A percentile compares a stretch with the other conserved stretches of the same genome.
Evolutionary conservation across 495 filamentous ascomycete species (phyloP).

Genomic region (Xylaria sp.): DNA sequence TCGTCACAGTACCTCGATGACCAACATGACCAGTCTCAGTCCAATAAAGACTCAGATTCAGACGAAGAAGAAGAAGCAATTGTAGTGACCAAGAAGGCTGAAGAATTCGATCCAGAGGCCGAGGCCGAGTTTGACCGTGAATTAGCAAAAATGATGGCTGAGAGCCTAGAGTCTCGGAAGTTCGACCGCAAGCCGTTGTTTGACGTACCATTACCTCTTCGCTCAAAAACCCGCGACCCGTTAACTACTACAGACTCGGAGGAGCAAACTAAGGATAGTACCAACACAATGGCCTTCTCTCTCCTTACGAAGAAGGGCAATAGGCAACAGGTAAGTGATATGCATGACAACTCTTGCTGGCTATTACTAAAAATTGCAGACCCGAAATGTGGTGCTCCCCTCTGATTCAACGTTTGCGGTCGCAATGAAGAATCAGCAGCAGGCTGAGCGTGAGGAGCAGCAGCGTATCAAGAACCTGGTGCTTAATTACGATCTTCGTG

Average conservation of each 20-base stretch:
- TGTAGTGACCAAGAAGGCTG: conserved; percentile 85
- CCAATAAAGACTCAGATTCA: conserved; percentile 62
- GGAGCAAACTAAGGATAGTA: conserved; percentile 52
- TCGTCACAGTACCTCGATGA: conserved; percentile 50
- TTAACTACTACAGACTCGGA: conserved; percentile 54
- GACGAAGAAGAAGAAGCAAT: conserved; percentile 90
- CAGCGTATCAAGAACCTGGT: conserved; percentile 98
- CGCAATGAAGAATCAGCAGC: conserved; percentile 93
- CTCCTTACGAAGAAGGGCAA: conserved; percentile 96
- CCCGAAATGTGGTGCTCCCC: conserved; percentile 90
- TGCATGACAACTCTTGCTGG: not conserved
- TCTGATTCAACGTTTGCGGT: conserved; percentile 94
- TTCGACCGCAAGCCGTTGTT: conserved; percentile 94
- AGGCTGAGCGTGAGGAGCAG: conserved; percentile 94
- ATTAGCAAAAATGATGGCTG: conserved; percentile 98
- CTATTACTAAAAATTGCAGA: conserved; percentile 60
- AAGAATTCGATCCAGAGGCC: conserved; percentile 89
- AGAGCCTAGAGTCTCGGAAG: conserved; percentile 91
- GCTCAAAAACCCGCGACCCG: conserved; percentile 70
- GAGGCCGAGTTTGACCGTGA: conserved; percentile 98
- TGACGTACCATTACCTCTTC: conserved; percentile 91
- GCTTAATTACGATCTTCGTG: conserved; percentile 90
- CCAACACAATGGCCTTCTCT: conserved; percentile 84
- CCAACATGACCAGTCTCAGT: conserved; percentile 45
- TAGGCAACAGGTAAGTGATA: conserved; percentile 77